Evolutionary conservation across 169 alveolate genomes (phyloP).

Genomic region (Toxoplasma gondii): DNA sequence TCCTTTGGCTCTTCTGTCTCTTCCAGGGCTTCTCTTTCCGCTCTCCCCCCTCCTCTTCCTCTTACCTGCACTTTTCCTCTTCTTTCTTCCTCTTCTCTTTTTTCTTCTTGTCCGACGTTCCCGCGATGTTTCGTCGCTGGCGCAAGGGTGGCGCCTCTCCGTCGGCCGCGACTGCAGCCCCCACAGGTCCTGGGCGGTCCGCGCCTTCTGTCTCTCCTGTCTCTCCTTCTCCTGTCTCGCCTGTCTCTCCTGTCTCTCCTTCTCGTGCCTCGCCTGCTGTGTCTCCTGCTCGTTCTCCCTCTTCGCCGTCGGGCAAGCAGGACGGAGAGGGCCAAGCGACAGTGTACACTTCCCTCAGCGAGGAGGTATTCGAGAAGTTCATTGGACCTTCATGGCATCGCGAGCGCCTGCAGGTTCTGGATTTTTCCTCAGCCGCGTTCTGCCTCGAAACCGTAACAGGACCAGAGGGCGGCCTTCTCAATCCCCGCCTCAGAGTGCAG

Average conservation of each 20-base stretch:
- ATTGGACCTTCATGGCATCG: constrained; percentile 55
- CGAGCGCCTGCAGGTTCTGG: constrained; percentile 43
- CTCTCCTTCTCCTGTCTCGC: too few relatives aligned
- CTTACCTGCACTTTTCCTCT: not conserved
- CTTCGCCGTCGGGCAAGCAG: not conserved
- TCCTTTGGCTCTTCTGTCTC: not conserved
- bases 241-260: not conserved
- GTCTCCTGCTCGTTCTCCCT: not conserved
- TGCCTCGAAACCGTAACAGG: constrained; percentile 49
- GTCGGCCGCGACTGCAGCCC: not conserved
- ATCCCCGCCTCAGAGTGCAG: constrained; percentile 38
- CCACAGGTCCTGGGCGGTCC: not conserved
- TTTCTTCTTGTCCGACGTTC: not conserved
- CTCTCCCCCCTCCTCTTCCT: too few relatives aligned
- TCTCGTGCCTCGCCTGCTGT: not conserved
- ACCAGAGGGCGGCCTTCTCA: constrained; percentile 48
- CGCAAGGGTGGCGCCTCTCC: not conserved
- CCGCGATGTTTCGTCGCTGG: not conserved
- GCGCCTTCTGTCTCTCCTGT: too few relatives aligned
- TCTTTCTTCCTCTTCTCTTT: not conserved
- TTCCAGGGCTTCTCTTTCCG: not conserved
- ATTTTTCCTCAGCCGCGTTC: constrained; percentile 35
- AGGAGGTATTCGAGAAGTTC: constrained; percentile 27
- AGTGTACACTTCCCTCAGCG: not conserved
- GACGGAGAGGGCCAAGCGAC: not conserved